Evolutionary conservation across 805 yeast species (phyloP).

Genomic region (Lachancea nothofagi): DNA sequence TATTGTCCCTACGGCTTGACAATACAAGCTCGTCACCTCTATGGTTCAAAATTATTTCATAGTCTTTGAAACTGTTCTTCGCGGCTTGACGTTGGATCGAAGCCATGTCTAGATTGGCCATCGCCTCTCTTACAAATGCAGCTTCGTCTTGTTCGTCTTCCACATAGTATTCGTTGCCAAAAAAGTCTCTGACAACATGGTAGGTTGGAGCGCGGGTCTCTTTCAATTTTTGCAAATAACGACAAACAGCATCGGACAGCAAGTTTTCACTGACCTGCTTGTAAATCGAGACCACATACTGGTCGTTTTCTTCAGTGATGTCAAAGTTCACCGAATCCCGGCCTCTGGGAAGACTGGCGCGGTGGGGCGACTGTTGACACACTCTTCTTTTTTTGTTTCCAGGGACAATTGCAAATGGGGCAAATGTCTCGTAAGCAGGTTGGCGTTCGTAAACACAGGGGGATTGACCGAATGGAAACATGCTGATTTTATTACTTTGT

Average conservation of each 20-base stretch:
- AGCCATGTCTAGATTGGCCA: slow-evolving; percentile 19
- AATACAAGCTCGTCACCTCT: slow-evolving; percentile 23
- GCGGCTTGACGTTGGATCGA: slow-evolving; percentile 21
- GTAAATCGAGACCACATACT: slow-evolving; percentile 16
- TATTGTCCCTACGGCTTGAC: slow-evolving; percentile 19
- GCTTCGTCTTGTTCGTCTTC: slow-evolving; percentile 24
- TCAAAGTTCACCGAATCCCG: slow-evolving; percentile 10
- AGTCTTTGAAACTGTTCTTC: slow-evolving; percentile 25
- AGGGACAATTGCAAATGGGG: slow-evolving; percentile 10
- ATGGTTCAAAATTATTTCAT: slow-evolving; percentile 25
- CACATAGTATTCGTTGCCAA: slow-evolving; percentile 31
- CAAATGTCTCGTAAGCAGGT: slow-evolving; percentile 15
- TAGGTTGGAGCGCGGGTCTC: slow-evolving; percentile 21
- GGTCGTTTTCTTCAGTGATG: slow-evolving; percentile 14
- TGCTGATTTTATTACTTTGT: slow-evolving; percentile 6
- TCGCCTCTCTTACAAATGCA: slow-evolving; percentile 15
- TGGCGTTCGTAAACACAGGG: slow-evolving; percentile 26
- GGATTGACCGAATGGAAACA: slow-evolving; percentile 19
- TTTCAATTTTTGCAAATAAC: slow-evolving; percentile 15
- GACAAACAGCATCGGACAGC: slow-evolving; percentile 18
- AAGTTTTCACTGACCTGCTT: slow-evolving; percentile 18
- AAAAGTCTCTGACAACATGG: slow-evolving; percentile 22
- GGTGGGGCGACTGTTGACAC: not conserved
- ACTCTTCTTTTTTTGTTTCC: slow-evolving; percentile 14
- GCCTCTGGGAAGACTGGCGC: not conserved